Evolutionary conservation across 768 basidiomycete species (phyloP).

Genomic region (Suillus tomentosus): DNA sequence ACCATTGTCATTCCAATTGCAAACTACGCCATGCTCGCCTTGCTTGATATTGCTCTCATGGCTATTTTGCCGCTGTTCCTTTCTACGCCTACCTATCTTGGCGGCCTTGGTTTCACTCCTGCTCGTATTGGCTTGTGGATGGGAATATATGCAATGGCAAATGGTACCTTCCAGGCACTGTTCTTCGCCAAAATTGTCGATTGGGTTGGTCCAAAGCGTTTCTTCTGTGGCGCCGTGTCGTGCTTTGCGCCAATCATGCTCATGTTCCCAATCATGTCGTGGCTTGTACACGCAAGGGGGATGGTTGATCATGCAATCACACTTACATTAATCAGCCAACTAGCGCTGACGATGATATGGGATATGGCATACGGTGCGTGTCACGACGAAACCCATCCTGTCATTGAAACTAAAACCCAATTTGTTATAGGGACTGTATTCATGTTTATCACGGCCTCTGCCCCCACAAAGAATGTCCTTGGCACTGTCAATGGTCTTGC

Average conservation of each 20-base stretch:
- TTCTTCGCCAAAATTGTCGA: constrained; percentile 26
- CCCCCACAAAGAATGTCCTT: constrained; percentile 52
- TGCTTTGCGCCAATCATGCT: constrained; percentile 24
- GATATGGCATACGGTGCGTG: constrained; percentile 60
- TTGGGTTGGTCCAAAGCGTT: constrained; percentile 24
- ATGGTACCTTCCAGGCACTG: constrained; percentile 27
- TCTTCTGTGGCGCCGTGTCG: constrained; percentile 24
- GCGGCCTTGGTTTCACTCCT: constrained; percentile 31
- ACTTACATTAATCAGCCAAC: constrained; percentile 47
- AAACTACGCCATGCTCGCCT: constrained; percentile 34
- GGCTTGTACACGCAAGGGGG: constrained; percentile 39
- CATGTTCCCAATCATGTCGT: constrained; percentile 25
- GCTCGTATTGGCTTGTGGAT: constrained; percentile 29
- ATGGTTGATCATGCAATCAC: constrained; percentile 49
- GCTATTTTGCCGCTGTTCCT: constrained; percentile 33
- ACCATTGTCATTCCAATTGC: constrained; percentile 27
- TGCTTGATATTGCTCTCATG: constrained; percentile 27
- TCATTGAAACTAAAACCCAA: background rate
- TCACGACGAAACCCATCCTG: background rate
- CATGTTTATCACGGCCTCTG: constrained; percentile 60
- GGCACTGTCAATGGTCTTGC: constrained; percentile 66
- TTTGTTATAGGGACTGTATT: constrained; percentile 56
- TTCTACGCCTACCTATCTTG: constrained; percentile 25
- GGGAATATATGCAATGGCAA: constrained; percentile 24
- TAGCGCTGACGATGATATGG: constrained; percentile 46